Evolutionary conservation across 1,284 basidiomycete species (phyloP).

Genomic region (Rhodofomes roseus): DNA sequence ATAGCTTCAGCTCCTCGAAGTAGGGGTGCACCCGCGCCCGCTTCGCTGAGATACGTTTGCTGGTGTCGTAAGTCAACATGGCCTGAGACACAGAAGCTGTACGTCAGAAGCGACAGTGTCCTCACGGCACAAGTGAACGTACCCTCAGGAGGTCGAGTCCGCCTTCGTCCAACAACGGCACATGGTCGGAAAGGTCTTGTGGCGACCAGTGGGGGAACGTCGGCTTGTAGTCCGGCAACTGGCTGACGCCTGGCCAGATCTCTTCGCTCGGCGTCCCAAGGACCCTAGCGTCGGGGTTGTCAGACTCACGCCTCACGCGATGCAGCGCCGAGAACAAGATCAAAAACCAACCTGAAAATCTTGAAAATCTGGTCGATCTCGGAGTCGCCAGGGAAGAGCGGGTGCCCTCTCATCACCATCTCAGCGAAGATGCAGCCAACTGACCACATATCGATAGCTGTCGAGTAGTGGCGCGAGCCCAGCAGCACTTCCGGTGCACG

Average conservation of each 20-base stretch:
- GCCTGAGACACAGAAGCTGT: constrained; percentile 37
- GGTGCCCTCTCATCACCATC: constrained; percentile 86
- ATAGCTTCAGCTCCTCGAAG: constrained; percentile 53
- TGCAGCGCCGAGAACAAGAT: not conserved
- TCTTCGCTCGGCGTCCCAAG: constrained; percentile 95
- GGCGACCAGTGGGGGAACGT: constrained; percentile 94
- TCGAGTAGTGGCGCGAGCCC: constrained; percentile 94
- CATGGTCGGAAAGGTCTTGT: constrained; percentile 64
- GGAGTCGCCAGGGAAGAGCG: constrained; percentile 96
- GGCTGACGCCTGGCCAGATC: constrained; percentile 87
- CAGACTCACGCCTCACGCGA: not conserved
- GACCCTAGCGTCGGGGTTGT: constrained; percentile 51
- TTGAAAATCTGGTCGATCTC: constrained; percentile 99
- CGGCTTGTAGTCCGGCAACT: constrained; percentile 93
- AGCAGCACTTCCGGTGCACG: constrained; percentile 96
- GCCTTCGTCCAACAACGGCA: constrained; percentile 65
- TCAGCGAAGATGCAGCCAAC: constrained; percentile 95
- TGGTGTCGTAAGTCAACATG: constrained; percentile 90
- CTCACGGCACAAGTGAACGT: constrained; percentile 15
- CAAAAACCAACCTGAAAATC: constrained; percentile 79
- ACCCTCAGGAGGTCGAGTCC: constrained; percentile 82
- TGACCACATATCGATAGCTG: constrained; percentile 98
- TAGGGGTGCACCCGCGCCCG: constrained; percentile 82
- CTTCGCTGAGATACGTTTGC: constrained; percentile 93
- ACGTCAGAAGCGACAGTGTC: not conserved